Percentiles rank a stretch among this genome's conserved stretches.
These are phyloP conservation scores for Alternaria sp. DNA, from an alignment of 2,329 filamentous ascomycete species.

Conservation along the genomic window DNA sequence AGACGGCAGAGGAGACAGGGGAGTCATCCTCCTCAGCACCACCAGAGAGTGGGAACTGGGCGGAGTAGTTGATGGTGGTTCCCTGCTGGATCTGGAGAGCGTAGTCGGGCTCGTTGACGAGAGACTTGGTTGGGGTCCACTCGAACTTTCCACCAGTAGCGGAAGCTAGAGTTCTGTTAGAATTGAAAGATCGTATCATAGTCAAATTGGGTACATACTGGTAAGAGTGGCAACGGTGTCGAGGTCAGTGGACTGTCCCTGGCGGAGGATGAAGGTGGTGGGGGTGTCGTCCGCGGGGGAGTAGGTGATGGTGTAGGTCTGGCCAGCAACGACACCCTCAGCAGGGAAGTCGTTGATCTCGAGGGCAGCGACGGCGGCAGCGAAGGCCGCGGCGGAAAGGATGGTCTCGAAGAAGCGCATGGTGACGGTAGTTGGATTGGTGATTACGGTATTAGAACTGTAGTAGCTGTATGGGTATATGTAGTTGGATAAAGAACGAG, in stretches of 20 bases:
- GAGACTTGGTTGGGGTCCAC: conserved; percentile 57
- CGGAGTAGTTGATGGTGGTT: conserved; percentile 62
- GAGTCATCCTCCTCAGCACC: conserved; percentile 26
- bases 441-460: conserved; percentile 25
- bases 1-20: conserved; percentile 27
- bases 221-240: conserved; percentile 58
- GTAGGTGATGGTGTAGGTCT: conserved; percentile 58
- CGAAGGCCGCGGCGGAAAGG: conserved; percentile 50
- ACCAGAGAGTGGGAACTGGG: conserved; percentile 52
- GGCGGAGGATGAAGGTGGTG: conserved; percentile 62
- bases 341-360: conserved; percentile 59
- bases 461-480: conserved; percentile 18
- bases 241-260: conserved; percentile 59
- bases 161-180: conserved; percentile 39
- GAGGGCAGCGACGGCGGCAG: conserved; percentile 53
- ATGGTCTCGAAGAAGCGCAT: conserved; percentile 61
- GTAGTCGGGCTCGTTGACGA: conserved; percentile 59
- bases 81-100: conserved; percentile 65
- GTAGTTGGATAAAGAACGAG: conserved; percentile 32
- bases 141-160: conserved; percentile 56
- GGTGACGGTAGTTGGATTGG: conserved; percentile 29
- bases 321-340: conserved; percentile 55
- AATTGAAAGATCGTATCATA: not conserved
- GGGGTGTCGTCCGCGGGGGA: conserved; percentile 51
- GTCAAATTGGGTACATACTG: conserved; percentile 42